Conservation (phyloP, 768 basidiomycete species). For the Amanita rimosa region DNA sequence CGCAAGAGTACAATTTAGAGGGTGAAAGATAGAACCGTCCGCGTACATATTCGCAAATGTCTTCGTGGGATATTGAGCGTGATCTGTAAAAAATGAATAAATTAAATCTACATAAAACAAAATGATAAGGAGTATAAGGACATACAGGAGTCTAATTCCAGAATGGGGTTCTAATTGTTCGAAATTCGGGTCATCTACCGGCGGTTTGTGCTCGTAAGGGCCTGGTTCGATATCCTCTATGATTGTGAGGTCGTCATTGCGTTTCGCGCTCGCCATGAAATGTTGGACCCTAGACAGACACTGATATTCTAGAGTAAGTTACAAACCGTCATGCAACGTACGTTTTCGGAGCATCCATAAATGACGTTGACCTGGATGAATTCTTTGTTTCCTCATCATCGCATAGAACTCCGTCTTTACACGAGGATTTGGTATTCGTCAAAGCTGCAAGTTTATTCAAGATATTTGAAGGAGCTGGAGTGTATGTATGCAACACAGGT, state of each 20-base stretch:
- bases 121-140: slow-evolving; percentile 9
- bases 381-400: neutral
- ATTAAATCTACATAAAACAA: no score
- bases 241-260: slow-evolving; percentile 58
- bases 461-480: slow-evolving; percentile 40
- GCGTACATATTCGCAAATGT: slow-evolving; percentile 68
- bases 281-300: neutral
- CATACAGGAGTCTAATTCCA: slow-evolving; percentile 73
- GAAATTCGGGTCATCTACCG: slow-evolving; percentile 67
- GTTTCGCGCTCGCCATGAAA: slow-evolving; percentile 12
- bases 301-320: slow-evolving; percentile 9
- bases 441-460: slow-evolving; percentile 30
- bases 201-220: slow-evolving; percentile 62
- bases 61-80: slow-evolving; percentile 61
- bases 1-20: slow-evolving; percentile 78
- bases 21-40: slow-evolving; percentile 86
- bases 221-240: slow-evolving; percentile 72
- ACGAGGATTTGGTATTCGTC: neutral
- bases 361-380: slow-evolving; percentile 3
- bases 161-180: slow-evolving; percentile 84
- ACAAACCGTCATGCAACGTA: slow-evolving; percentile 18
- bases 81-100: slow-evolving; percentile 33
- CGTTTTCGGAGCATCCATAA: neutral
- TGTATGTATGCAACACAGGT: slow-evolving; percentile 9
- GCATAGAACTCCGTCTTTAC: neutral